Evolutionary conservation across 257 asterid species (phyloP).

Genomic region (Verbena officinalis): DNA sequence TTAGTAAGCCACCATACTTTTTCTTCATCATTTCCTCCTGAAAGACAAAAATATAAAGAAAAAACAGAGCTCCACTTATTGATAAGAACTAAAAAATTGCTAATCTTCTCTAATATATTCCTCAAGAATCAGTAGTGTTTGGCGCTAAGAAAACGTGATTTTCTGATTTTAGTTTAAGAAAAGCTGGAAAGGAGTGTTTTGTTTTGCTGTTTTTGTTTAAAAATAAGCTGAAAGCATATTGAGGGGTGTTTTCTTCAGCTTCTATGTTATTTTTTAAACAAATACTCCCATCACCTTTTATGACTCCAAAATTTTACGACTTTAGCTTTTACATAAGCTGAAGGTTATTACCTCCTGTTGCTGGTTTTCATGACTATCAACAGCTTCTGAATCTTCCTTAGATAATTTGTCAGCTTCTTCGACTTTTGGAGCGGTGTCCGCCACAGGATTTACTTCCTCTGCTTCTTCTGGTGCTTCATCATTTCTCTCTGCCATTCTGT

Average conservation of each 20-base stretch:
- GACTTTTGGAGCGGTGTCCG: slow-evolving; percentile 30
- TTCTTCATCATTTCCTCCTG: slow-evolving; percentile 76
- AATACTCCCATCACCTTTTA: no score
- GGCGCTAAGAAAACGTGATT: no score
- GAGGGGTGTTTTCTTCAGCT: no score
- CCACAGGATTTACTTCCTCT: slow-evolving; percentile 30
- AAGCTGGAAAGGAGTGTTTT: no score
- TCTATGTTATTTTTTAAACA: no score
- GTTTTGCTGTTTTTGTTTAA: no score
- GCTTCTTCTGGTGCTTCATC: slow-evolving; percentile 30
- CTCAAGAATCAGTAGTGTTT: no score
- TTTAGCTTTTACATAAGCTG: no score
- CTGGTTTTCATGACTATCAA: slow-evolving; percentile 20
- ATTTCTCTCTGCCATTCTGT: slow-evolving; percentile 38
- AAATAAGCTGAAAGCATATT: no score
- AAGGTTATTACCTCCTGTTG: slow-evolving; percentile 44
- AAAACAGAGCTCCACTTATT: neutral
- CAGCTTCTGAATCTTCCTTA: slow-evolving; percentile 29
- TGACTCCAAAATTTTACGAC: no score
- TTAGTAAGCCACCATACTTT: slow-evolving; percentile 69
- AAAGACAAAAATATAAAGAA: no score
- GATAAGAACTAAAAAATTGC: neutral
- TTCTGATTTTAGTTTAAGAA: no score
- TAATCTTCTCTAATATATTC: neutral
- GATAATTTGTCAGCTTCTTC: slow-evolving; percentile 35